phyloP scores from a whole-genome alignment of 2,329 filamentous ascomycete species.

The Triangularia verruculosa region DNA sequence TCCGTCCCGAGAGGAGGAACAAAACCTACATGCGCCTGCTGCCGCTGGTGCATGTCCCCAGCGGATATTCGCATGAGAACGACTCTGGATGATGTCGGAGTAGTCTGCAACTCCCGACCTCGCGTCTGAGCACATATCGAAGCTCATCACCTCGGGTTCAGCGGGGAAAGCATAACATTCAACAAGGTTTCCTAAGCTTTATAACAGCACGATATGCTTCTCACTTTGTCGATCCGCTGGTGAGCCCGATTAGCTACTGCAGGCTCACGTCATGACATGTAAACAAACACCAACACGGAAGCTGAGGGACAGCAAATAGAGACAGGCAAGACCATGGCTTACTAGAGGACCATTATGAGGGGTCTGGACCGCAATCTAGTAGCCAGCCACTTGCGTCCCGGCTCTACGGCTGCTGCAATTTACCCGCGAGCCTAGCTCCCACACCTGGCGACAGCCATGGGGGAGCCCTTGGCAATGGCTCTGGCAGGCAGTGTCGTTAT shows the following conservation, averaged over 20 bases:
- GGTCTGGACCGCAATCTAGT: slow-evolving; percentile 18
- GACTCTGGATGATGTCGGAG: not conserved
- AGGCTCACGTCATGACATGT: slow-evolving; percentile 4
- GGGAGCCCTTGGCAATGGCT: not conserved
- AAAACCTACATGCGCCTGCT: not conserved
- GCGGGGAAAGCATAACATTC: not conserved
- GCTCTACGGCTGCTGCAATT: slow-evolving; percentile 29
- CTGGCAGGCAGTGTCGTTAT: not conserved
- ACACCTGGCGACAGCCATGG: not conserved
- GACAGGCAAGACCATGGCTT: slow-evolving; percentile 3
- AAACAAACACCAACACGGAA: not conserved
- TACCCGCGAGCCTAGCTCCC: slow-evolving; percentile 23
- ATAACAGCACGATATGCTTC: not conserved
- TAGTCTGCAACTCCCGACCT: not conserved
- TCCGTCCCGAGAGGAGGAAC: not conserved
- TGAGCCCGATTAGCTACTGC: not conserved
- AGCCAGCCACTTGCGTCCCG: slow-evolving; percentile 26
- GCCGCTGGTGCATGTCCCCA: not conserved
- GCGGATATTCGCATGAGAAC: not conserved
- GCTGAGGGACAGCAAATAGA: not conserved
- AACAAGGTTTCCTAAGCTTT: no score
- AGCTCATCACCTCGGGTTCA: not conserved
- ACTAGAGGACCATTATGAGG: not conserved
- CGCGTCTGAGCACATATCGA: not conserved
- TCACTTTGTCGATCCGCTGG: not conserved